Percentiles rank a stretch among this genome's conserved stretches.
Conservation (phyloP, 1,139 yeast genomes). For the Kazachstania sp. region DNA sequence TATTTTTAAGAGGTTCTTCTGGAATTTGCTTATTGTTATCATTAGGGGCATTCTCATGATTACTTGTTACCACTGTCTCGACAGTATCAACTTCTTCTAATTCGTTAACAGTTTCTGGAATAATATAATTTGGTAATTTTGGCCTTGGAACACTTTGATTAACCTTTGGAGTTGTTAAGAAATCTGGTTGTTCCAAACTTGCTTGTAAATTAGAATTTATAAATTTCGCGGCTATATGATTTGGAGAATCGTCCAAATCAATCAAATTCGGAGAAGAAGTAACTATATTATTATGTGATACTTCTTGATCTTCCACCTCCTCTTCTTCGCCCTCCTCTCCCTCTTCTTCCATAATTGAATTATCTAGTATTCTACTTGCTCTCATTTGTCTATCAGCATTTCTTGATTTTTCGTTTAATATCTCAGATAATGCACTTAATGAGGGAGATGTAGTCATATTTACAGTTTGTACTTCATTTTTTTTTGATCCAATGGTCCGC, state of each 20-base stretch:
- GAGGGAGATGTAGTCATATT: conserved; percentile 41
- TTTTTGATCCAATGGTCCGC: not conserved
- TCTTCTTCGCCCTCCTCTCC: conserved; percentile 31
- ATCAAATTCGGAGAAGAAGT: conserved; percentile 29
- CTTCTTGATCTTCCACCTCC: not conserved
- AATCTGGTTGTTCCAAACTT: conserved; percentile 25
- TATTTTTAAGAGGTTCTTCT: not conserved
- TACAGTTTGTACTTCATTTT: conserved; percentile 20
- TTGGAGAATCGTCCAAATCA: conserved; percentile 25
- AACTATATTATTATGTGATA: not conserved
- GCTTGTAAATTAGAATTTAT: conserved; percentile 3
- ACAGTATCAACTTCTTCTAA: not conserved
- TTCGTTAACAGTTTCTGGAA: not conserved
- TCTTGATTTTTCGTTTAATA: conserved; percentile 32
- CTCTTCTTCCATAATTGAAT: conserved; percentile 20
- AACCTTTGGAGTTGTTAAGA: conserved; percentile 16
- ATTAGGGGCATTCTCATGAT: not conserved
- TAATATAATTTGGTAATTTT: conserved; percentile 1
- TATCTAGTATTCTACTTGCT: conserved; percentile 10
- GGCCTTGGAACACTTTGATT: conserved; percentile 9
- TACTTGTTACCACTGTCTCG: not conserved
- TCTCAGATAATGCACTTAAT: conserved; percentile 34
- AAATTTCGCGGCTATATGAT: conserved; percentile 2
- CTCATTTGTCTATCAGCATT: conserved; percentile 23
- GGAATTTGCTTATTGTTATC: not conserved